Conservation (phyloP, 352 stramenopile genomes). For the Stramenopiles sp. region DNA sequence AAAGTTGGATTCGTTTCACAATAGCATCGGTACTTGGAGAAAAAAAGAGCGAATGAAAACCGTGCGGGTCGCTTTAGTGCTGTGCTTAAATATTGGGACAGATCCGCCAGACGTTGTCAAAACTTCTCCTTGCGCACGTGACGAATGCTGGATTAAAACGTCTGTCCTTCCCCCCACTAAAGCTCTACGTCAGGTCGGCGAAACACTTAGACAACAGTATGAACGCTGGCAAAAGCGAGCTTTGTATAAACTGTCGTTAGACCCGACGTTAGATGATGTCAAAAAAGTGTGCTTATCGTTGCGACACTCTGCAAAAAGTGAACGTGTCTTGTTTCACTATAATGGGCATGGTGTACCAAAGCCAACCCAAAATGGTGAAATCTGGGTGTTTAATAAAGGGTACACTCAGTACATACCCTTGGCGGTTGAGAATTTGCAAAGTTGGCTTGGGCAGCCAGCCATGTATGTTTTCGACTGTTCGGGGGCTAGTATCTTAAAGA, state of each 20-base stretch:
- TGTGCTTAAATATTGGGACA: slow-evolving; percentile 93
- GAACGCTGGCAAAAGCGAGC: slow-evolving; percentile 77
- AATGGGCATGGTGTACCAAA: slow-evolving; percentile 96
- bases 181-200: slow-evolving; percentile 84
- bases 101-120: slow-evolving; percentile 92
- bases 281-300: slow-evolving; percentile 73
- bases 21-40: no score
- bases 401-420: slow-evolving; percentile 99
- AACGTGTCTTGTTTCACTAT: slow-evolving; percentile 96
- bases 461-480: slow-evolving; percentile 97
- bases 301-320: slow-evolving; percentile 63
- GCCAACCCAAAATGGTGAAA: slow-evolving; percentile 86
- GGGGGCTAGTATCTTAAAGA: slow-evolving; percentile 76
- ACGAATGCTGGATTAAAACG: slow-evolving; percentile 96
- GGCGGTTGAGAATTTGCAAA: slow-evolving; percentile 80
- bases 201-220: slow-evolving; percentile 80
- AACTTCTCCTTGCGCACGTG: slow-evolving; percentile 75
- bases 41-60: no score
- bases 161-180: slow-evolving; percentile 74
- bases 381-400: slow-evolving; percentile 99
- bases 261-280: slow-evolving; percentile 90
- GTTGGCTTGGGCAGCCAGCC: slow-evolving; percentile 70
- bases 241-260: slow-evolving; percentile 74
- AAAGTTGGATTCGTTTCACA: no score
- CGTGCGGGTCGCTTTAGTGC: slow-evolving; percentile 68